Percentiles rank a stretch among this genome's conserved stretches.
Evolutionary conservation across 768 basidiomycete species (phyloP).

Genomic region (Leucosporidium scottii): DNA sequence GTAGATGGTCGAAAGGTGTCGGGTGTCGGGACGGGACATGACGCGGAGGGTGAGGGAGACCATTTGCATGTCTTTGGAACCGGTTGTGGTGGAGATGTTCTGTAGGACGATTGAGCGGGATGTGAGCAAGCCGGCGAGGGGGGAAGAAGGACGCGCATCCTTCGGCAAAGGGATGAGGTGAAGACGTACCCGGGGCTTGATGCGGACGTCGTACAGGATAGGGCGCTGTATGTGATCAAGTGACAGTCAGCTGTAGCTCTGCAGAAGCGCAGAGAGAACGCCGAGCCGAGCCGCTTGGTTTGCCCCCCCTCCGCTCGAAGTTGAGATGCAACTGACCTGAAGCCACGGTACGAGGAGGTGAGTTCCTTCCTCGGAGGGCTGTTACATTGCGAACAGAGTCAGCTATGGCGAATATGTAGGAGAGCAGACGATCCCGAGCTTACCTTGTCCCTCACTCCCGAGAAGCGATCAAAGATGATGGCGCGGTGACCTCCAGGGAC

Average conservation of each 20-base stretch:
- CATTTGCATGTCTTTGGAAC: constrained; percentile 96
- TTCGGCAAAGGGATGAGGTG: constrained; percentile 1
- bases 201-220: constrained; percentile 94
- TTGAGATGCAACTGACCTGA: constrained; percentile 3
- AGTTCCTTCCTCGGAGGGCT: constrained; percentile 89
- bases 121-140: not conserved
- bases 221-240: constrained; percentile 56
- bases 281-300: too few relatives aligned
- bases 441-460: constrained; percentile 37
- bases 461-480: constrained; percentile 95
- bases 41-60: constrained; percentile 94
- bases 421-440: too few relatives aligned
- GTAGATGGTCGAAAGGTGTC: constrained; percentile 86
- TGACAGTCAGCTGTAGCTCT: not conserved
- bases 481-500: constrained; percentile 34
- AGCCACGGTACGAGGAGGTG: constrained; percentile 94
- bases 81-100: constrained; percentile 98
- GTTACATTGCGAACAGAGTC: not conserved
- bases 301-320: too few relatives aligned
- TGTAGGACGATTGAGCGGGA: constrained; percentile 39
- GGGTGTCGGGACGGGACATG: constrained; percentile 82
- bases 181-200: constrained; percentile 75
- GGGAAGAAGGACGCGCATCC: not conserved
- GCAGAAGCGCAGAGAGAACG: too few relatives aligned
- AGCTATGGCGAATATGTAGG: too few relatives aligned